These are phyloP conservation scores for Leucocoprinus leucothites DNA, from an alignment of 768 basidiomycete species.

Conservation along the genomic window DNA sequence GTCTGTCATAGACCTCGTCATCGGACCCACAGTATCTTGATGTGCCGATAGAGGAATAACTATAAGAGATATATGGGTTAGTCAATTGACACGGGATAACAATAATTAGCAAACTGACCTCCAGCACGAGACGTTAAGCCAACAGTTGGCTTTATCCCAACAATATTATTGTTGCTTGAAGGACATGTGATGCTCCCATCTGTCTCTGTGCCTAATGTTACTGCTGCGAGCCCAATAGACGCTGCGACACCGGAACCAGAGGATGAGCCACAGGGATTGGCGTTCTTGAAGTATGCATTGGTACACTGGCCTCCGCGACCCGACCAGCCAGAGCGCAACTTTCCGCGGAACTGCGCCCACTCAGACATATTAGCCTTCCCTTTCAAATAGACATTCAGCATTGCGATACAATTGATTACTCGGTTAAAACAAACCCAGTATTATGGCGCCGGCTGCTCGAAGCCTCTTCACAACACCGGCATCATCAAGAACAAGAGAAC, in stretches of 20 bases:
- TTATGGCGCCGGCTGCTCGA: slow-evolving; percentile 40
- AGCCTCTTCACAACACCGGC: slow-evolving; percentile 43
- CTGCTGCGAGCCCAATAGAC: slow-evolving; percentile 47
- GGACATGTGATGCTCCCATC: slow-evolving; percentile 57
- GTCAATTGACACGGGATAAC: not conserved
- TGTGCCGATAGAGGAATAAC: slow-evolving; percentile 55
- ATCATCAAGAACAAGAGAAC: slow-evolving; percentile 42
- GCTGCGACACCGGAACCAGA: slow-evolving; percentile 56
- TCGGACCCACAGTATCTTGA: slow-evolving; percentile 60
- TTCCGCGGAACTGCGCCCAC: slow-evolving; percentile 47
- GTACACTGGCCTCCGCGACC: slow-evolving; percentile 52
- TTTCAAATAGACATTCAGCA: slow-evolving; percentile 10
- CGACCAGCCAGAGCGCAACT: slow-evolving; percentile 54
- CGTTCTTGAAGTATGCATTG: slow-evolving; percentile 46
- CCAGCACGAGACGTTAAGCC: slow-evolving; percentile 59
- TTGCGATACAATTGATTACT: not conserved
- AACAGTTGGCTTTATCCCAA: slow-evolving; percentile 58
- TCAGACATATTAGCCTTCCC: slow-evolving; percentile 60
- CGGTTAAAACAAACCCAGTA: slow-evolving; percentile 33
- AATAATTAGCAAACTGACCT: slow-evolving; percentile 28
- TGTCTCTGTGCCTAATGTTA: slow-evolving; percentile 47
- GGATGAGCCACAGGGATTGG: slow-evolving; percentile 56
- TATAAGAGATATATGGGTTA: slow-evolving; percentile 16
- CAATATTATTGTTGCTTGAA: slow-evolving; percentile 48
- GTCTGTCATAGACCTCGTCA: slow-evolving; percentile 50